Percentiles rank a stretch among this genome's conserved stretches.
Evolutionary conservation across 2,329 filamentous ascomycete species (phyloP).

Genomic region (Davidsoniella eucalypti): DNA sequence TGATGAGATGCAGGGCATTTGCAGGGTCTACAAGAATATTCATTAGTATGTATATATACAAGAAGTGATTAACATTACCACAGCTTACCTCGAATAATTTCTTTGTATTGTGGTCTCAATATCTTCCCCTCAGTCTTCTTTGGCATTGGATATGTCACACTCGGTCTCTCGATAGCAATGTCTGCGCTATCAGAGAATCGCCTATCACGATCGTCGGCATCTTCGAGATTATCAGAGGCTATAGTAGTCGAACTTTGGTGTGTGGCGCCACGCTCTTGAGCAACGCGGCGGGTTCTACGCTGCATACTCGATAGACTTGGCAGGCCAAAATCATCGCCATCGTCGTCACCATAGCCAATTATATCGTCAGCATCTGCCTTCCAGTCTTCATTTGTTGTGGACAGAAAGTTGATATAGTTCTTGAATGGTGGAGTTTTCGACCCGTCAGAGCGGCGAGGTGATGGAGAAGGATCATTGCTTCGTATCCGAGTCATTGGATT

Average conservation of each 20-base stretch:
- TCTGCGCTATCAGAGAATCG: slow-evolving; percentile 75
- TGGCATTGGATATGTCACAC: slow-evolving; percentile 68
- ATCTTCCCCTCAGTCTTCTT: slow-evolving; percentile 93
- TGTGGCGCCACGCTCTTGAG: slow-evolving; percentile 1
- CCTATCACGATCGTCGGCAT: slow-evolving; percentile 27
- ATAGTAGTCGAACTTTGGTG: slow-evolving; percentile 1
- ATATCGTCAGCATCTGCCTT: slow-evolving; percentile 60
- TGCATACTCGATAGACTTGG: slow-evolving; percentile 88
- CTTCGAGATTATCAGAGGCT: neutral
- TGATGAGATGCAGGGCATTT: slow-evolving; percentile 87
- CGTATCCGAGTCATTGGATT: slow-evolving; percentile 24
- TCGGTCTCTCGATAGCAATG: slow-evolving; percentile 77
- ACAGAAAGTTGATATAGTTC: slow-evolving; percentile 66
- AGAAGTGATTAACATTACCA: neutral
- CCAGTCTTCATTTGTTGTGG: slow-evolving; percentile 72
- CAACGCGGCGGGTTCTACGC: slow-evolving; percentile 42
- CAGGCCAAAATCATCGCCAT: slow-evolving; percentile 89
- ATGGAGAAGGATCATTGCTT: slow-evolving; percentile 39
- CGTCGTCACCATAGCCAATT: slow-evolving; percentile 61
- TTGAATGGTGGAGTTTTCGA: slow-evolving; percentile 49
- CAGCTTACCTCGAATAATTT: slow-evolving; percentile 56
- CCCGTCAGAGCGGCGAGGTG: slow-evolving; percentile 34
- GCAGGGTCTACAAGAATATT: slow-evolving; percentile 45
- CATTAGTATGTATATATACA: slow-evolving; percentile 13
- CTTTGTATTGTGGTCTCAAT: slow-evolving; percentile 89